phyloP scores from a whole-genome alignment of 306 rosid species.

The Dalbergia cochinchinensis region DNA sequence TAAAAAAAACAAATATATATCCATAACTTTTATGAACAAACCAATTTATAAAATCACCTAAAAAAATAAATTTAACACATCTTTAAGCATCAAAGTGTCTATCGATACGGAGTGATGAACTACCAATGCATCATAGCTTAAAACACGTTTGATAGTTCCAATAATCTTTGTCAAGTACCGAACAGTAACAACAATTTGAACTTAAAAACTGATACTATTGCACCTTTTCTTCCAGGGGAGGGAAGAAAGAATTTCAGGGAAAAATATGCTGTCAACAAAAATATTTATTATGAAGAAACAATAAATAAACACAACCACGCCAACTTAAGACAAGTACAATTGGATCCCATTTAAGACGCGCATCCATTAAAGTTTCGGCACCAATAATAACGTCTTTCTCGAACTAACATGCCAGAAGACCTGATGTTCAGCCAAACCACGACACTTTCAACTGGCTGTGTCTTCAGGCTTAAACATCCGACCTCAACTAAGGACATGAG shows the following conservation, averaged over 20 bases:
- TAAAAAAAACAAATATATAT: no score
- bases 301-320: neutral
- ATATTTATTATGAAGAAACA: slow-evolving; percentile 7
- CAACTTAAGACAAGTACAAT: neutral
- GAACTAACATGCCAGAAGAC: slow-evolving; percentile 1
- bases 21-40: no score
- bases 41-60: no score
- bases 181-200: neutral
- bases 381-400: neutral
- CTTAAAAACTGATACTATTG: neutral
- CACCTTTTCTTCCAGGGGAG: neutral
- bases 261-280: neutral
- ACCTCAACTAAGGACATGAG: slow-evolving; percentile 17
- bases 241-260: neutral
- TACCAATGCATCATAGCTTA: no score
- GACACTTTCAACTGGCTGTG: slow-evolving; percentile 16
- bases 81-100: no score
- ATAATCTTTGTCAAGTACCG: no score
- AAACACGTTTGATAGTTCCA: no score
- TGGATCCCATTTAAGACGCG: neutral
- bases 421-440: slow-evolving; percentile 24
- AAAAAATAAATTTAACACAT: no score
- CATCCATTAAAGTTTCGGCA: slow-evolving; percentile 13
- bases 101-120: no score
- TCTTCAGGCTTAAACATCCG: slow-evolving; percentile 20